Conservation (phyloP, 164 flowering plant species). For the Kalanchoe fedtschenkoi region DNA sequence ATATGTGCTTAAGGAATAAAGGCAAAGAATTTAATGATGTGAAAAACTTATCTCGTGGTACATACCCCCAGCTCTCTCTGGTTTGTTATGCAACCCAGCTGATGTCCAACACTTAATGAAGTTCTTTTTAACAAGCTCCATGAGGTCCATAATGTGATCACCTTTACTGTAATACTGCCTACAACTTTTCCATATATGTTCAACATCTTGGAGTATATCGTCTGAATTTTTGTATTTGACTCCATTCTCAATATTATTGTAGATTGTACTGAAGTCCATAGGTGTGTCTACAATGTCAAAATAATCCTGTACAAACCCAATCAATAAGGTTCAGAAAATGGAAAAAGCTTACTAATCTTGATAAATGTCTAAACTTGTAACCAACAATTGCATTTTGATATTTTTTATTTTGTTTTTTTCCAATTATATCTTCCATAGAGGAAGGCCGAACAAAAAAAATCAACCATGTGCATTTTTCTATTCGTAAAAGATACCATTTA, state of each 20-base stretch:
- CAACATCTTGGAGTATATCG: conserved; percentile 85
- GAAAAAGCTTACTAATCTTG: not conserved
- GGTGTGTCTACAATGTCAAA: conserved; percentile 91
- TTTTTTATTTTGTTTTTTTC: not conserved
- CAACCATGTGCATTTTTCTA: not conserved
- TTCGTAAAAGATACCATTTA: not conserved
- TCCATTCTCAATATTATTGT: conserved; percentile 70
- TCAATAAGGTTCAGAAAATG: not conserved
- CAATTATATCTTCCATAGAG: too few relatives aligned
- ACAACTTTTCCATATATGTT: conserved; percentile 90
- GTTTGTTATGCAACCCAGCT: conserved; percentile 61
- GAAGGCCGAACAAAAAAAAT: too few relatives aligned
- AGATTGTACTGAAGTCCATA: conserved; percentile 98
- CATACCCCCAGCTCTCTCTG: conserved; percentile 4
- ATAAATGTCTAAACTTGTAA: not conserved
- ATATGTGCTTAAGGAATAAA: not conserved
- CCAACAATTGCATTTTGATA: not conserved
- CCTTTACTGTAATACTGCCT: conserved; percentile 86
- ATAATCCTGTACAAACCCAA: conserved; percentile 51
- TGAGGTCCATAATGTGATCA: conserved; percentile 79
- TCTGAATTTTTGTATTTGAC: conserved; percentile 60
- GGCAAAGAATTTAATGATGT: not conserved
- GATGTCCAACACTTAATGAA: conserved; percentile 80
- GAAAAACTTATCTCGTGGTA: not conserved
- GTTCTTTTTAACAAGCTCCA: conserved; percentile 90